These are phyloP conservation scores for Phyllosticta paracitricarpa DNA, from an alignment of 2,329 filamentous ascomycete species.

Conservation along the genomic window DNA sequence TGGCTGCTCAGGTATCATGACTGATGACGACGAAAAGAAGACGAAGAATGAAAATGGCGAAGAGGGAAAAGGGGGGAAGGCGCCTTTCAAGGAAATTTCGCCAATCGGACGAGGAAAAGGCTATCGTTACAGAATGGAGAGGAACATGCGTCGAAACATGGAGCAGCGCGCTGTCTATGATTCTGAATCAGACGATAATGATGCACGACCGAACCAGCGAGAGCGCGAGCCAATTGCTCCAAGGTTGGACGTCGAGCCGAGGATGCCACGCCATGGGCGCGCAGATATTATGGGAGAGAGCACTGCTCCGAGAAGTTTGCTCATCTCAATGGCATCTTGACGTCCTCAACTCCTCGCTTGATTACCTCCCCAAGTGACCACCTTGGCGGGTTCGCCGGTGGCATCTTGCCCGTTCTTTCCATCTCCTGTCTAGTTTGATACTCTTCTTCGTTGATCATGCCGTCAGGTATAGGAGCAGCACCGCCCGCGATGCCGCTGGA, in stretches of 20 bases:
- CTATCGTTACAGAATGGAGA: neutral
- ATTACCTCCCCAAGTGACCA: constrained; percentile 73
- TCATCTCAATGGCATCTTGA: constrained; percentile 61
- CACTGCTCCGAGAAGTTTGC: neutral
- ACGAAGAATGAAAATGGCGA: neutral
- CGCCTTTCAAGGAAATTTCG: neutral
- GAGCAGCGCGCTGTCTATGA: neutral
- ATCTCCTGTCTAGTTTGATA: constrained; percentile 42
- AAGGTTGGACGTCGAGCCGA: neutral
- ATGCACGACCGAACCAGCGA: neutral
- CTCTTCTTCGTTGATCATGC: constrained; percentile 54
- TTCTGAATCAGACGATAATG: neutral
- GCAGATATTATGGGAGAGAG: neutral
- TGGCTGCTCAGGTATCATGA: neutral
- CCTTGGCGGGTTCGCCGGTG: constrained; percentile 54
- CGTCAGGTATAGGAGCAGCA: constrained; percentile 63
- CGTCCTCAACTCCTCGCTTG: constrained; percentile 61
- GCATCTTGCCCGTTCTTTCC: constrained; percentile 35
- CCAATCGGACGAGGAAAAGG: neutral
- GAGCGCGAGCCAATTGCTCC: neutral
- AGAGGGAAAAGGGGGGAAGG: neutral
- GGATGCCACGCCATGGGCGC: neutral
- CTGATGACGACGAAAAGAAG: neutral
- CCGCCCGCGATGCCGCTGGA: constrained; percentile 93
- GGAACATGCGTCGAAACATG: neutral